These are phyloP conservation scores for Lithospermum erythrorhizon DNA, from an alignment of 257 asterid genomes.

Conservation along the genomic window DNA sequence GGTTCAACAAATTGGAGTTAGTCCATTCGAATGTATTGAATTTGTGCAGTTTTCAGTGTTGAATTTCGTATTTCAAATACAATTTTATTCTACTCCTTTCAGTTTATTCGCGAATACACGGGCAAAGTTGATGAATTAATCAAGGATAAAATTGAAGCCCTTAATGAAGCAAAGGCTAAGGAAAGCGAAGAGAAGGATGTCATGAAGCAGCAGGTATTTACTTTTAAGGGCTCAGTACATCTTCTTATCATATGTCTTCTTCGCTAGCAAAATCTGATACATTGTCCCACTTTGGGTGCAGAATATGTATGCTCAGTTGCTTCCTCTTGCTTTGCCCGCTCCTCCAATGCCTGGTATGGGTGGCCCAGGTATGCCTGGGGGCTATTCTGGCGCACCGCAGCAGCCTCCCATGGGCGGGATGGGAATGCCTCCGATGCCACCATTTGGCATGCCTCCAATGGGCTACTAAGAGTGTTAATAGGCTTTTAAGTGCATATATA, in stretches of 20 bases:
- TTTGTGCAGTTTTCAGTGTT: not conserved
- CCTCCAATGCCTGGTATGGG: conserved; percentile 95
- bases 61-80: not conserved
- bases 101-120: conserved; percentile 91
- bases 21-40: not conserved
- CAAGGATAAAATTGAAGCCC: conserved; percentile 74
- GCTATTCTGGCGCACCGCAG: conserved; percentile 32
- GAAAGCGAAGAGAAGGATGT: conserved; percentile 80
- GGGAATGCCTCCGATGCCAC: conserved; percentile 97
- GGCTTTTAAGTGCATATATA: not conserved
- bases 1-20: not conserved
- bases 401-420: conserved; percentile 65
- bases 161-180: conserved; percentile 69
- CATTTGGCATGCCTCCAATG: conserved; percentile 95
- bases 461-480: conserved; percentile 39
- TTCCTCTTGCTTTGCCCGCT: conserved; percentile 98
- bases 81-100: conserved; percentile 14
- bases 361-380: conserved; percentile 47
- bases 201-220: conserved; percentile 72
- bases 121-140: conserved; percentile 93
- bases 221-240: no score
- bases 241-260: not conserved
- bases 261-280: not conserved
- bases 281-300: conserved; percentile 23
- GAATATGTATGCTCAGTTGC: conserved; percentile 94